These are phyloP conservation scores for Comarum palustre DNA, from an alignment of 306 rosid species.

Conservation along the genomic window DNA sequence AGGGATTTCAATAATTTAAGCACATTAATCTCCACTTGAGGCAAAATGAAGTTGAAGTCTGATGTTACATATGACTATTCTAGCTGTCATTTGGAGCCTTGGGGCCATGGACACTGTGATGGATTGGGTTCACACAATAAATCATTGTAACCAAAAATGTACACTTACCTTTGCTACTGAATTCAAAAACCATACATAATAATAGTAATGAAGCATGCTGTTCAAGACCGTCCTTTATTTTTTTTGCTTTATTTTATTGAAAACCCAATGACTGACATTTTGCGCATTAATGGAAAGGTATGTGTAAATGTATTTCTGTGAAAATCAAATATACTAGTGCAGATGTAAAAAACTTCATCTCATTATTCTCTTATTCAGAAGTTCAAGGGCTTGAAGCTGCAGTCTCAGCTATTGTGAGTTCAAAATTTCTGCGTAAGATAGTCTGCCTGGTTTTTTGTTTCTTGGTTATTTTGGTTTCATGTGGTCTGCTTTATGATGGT, in stretches of 20 bases:
- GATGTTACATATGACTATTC: neutral
- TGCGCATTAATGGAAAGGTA: neutral
- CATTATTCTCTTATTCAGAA: neutral
- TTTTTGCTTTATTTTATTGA: neutral
- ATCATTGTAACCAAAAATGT: neutral
- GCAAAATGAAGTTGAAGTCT: too few relatives aligned
- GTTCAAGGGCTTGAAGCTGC: neutral
- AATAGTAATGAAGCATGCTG: neutral
- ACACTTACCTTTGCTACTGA: neutral
- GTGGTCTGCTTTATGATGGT: neutral
- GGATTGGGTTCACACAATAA: neutral
- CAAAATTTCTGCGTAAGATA: neutral
- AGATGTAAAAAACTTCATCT: neutral
- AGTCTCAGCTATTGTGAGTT: neutral
- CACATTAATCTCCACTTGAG: too few relatives aligned
- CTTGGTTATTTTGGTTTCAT: neutral
- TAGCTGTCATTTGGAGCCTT: neutral
- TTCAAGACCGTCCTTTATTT: neutral
- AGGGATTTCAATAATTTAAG: too few relatives aligned
- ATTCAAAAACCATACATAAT: neutral
- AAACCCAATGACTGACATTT: neutral
- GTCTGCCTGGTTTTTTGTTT: neutral
- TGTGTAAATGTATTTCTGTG: too few relatives aligned
- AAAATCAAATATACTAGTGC: neutral
- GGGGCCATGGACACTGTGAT: neutral